These are phyloP conservation scores for Comarum palustre DNA, from an alignment of 306 rosid genomes.

Conservation along the genomic window DNA sequence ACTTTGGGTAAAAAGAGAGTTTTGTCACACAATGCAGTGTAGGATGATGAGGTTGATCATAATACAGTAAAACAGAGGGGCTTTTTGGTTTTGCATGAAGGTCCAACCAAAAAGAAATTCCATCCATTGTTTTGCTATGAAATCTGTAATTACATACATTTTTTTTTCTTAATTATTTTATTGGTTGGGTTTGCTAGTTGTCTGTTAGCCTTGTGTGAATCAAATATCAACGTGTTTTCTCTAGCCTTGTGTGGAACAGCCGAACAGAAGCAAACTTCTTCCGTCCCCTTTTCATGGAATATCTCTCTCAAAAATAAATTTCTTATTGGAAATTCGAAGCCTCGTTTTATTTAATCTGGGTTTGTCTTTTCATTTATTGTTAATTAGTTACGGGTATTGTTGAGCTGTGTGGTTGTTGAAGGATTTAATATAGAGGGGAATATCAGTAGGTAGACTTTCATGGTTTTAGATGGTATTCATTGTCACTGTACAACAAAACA, in stretches of 20 bases:
- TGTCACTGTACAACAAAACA: not conserved
- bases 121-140: constrained; percentile 38
- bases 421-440: constrained; percentile 5
- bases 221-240: constrained; percentile 10
- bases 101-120: constrained; percentile 10
- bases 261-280: not conserved
- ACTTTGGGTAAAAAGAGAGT: constrained; percentile 19
- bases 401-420: not conserved
- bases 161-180: constrained; percentile 25
- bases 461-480: constrained; percentile 21
- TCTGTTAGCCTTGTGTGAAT: constrained; percentile 28
- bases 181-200: constrained; percentile 35
- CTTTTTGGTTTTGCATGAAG: constrained; percentile 42
- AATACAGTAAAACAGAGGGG: constrained; percentile 37
- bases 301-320: not conserved
- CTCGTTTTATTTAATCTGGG: not conserved
- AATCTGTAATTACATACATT: constrained; percentile 72
- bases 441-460: constrained; percentile 21
- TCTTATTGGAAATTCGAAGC: not conserved
- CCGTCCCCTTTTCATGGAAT: too few species aligned
- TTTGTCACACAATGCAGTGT: constrained; percentile 42
- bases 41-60: constrained; percentile 37
- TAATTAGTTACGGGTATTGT: not conserved
- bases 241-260: not conserved
- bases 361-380: too few species aligned